Evolutionary conservation across 768 basidiomycete species (phyloP), one percentile per base, ranked within the genome.

Genomic region (Mycena vitilis): DNA sequence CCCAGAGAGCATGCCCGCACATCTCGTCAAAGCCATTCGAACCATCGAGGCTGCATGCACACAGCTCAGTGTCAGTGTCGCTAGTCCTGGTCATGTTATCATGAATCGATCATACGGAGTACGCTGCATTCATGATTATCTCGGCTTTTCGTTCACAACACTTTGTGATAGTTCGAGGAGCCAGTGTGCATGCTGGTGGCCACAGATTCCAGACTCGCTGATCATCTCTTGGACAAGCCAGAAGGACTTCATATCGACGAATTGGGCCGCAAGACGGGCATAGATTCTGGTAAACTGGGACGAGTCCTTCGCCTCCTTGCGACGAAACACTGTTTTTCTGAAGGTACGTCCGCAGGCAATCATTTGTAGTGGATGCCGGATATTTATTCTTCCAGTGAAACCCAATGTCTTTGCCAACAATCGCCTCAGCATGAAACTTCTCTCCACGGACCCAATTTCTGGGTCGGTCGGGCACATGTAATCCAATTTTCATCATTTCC

Each of bases 341-440:
- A 83, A 77, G 77, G 81, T 82, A 25, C 22, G 30, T 30, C 30
- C 30, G 30, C 30, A 30, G 36, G 15, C 49, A 18, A 38, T 68
- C 63, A 51, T 40, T 8, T 22, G 15, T 11, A 18, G 15, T 11
- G 12, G 36, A 55, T 0, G 10, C 40, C 10, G 40, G 16, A 3
- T 42, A 16, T 42, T 42, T 16, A 42, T 42, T 42, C 10, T 42
- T 42, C 16, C 45, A 83, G 82, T 83, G 2, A 69, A 71, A n/a
- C 71, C 71, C 18, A 77, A 82, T 54, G 79, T 81, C 0, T 84
- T 81, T 60, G 78, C 80, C 10, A 84, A 85, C 55, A 85, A 82
- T 67, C 77, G 82, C 1, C 74, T 85, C 4, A 81, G 79, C 58
- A 71, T 80, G 47, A 74, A 78, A 30, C 74, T 83, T 0, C 61